Evolutionary conservation across 257 asterid genomes (phyloP), one percentile per base, ranked within the genome.

Genomic region (Ophiorrhiza pumila): DNA sequence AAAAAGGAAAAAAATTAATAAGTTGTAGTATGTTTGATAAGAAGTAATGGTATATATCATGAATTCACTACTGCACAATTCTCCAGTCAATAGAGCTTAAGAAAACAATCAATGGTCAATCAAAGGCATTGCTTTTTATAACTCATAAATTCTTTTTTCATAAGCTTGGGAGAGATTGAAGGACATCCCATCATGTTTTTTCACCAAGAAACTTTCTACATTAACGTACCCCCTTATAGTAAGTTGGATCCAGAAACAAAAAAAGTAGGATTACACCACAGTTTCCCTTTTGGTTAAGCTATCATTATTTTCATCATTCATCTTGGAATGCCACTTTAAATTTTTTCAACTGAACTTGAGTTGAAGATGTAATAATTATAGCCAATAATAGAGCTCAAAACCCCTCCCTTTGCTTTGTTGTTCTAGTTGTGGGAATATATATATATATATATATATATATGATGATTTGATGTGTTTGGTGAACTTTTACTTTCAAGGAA

Each of bases 251-350:
- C 72, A 50, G 59, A 50, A 47, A 47, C 52, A 45, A 45, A 9
- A 31, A 47, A 1, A 32, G 43, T 68, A 22, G 52, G 72, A 42
- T 46, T 45, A 68, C 4, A 47, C 17, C 15, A 1, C 2, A 32
- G 31, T 67, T 67, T 29, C 72, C 72, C 56, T 67, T 68, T 50
- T 68, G 20, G 72, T 68, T 68, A 29, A 47, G 60, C 60, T 46
- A 47, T 67, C 42, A 67, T 68, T 29, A 66, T 12, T 43, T 20
- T 66, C n/a, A n/a, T n/a, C n/a, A n/a, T n/a, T 59, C 9, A 9
- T 35, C 31, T 62, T 37, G 49, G 29, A 10, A 11, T 20, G 7
- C 11, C 20, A 15, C 5, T 31, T 31, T 23, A 15, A n/a, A n/a
- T n/a, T n/a, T n/a, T n/a, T n/a, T n/a, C n/a, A 4, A 22, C 12